Conservation (phyloP, 2,329 filamentous ascomycete species). For the Gyromitra esculenta region DNA sequence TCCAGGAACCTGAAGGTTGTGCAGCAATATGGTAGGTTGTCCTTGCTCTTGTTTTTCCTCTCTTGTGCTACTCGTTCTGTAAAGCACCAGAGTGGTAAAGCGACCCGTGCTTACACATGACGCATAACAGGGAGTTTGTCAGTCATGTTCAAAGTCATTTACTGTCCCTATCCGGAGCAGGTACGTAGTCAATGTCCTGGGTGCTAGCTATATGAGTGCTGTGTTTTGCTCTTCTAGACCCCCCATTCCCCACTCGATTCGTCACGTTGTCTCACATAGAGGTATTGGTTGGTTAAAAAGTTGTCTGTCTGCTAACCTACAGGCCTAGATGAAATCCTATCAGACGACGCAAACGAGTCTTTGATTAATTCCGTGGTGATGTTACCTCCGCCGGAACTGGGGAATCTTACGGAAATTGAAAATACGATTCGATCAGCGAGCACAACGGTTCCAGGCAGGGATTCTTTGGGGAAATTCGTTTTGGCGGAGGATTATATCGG, state of each 20-base stretch:
- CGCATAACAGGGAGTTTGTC: conserved; percentile 80
- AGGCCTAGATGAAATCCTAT: conserved; percentile 78
- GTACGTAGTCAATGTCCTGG: conserved; percentile 62
- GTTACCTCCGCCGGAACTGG: conserved; percentile 81
- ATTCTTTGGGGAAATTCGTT: conserved; percentile 87
- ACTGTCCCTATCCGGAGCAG: conserved; percentile 69
- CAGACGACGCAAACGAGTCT: conserved; percentile 83
- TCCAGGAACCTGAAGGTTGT: conserved; percentile 96
- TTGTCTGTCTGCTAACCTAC: conserved; percentile 33
- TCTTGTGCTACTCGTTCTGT: conserved; percentile 4
- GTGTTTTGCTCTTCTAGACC: conserved; percentile 17
- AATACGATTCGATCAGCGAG: conserved; percentile 82
- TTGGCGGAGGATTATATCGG: conserved; percentile 85
- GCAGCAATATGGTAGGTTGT: conserved; percentile 81
- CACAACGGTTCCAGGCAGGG: conserved; percentile 77
- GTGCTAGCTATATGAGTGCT: conserved; percentile 21
- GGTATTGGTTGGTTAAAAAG: conserved; percentile 23
- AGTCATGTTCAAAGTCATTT: conserved; percentile 83
- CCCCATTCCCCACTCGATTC: conserved; percentile 4
- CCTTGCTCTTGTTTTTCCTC: not conserved
- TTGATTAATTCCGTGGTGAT: conserved; percentile 73
- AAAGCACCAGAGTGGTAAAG: conserved; percentile 14
- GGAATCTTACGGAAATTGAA: conserved; percentile 84
- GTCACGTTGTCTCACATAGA: not conserved
- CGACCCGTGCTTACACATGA: conserved; percentile 55